Conservation (phyloP, 2,329 filamentous ascomycete species). For the Leptographium lundbergii region DNA sequence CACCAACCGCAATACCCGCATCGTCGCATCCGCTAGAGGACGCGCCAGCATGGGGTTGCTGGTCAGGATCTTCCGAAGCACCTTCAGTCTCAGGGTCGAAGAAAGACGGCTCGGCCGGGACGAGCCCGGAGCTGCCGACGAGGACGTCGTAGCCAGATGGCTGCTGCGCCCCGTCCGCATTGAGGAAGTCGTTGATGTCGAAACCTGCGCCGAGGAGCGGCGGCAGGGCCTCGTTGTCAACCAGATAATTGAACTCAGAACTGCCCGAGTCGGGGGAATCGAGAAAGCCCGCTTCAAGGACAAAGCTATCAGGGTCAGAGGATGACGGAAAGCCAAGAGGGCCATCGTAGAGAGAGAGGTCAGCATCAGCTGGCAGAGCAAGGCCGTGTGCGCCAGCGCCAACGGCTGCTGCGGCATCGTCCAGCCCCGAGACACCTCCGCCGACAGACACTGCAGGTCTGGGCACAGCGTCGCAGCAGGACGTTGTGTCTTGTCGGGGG, state of each 20-base stretch:
- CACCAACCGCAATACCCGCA: conserved; percentile 59
- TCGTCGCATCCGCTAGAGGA: conserved; percentile 62
- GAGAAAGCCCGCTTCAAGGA: conserved; percentile 66
- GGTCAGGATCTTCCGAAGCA: conserved; percentile 54
- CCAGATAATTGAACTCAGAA: conserved; percentile 57
- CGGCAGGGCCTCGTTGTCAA: conserved; percentile 42
- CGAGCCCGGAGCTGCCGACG: conserved; percentile 22
- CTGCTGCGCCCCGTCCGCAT: conserved; percentile 31
- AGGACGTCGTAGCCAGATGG: conserved; percentile 28
- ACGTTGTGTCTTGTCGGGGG: conserved; percentile 98
- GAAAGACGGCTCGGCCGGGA: conserved; percentile 39
- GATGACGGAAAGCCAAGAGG: conserved; percentile 54
- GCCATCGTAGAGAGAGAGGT: conserved; percentile 56
- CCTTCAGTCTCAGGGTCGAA: conserved; percentile 47
- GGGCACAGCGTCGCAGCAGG: conserved; percentile 98
- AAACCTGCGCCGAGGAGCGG: conserved; percentile 24
- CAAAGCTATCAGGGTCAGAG: conserved; percentile 61
- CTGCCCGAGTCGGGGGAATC: conserved; percentile 55
- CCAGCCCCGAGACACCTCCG: conserved; percentile 40
- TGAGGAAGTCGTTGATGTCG: conserved; percentile 43
- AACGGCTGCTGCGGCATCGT: conserved; percentile 29
- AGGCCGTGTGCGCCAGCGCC: conserved; percentile 27
- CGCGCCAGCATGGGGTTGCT: conserved; percentile 63
- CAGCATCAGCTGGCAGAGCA: conserved; percentile 42
- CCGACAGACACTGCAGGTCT: conserved; percentile 99